Conservation (phyloP, 345 rosid genomes). For the Populus tremula region DNA sequence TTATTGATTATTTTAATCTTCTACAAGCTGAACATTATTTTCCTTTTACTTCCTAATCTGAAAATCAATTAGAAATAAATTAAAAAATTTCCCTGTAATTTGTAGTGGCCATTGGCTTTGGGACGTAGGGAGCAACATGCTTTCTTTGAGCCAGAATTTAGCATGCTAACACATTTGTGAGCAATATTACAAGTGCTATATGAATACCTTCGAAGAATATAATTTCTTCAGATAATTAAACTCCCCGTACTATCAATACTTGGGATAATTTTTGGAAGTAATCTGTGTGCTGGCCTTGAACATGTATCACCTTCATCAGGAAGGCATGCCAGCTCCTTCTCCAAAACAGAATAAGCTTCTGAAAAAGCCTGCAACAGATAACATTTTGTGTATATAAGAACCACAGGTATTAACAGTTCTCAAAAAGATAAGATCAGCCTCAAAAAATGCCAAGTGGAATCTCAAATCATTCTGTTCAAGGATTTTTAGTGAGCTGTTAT, state of each 20-base stretch:
- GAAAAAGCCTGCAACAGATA: conserved; percentile 77
- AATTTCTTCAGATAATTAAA: not conserved
- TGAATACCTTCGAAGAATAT: conserved; percentile 16
- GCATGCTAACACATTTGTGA: not conserved
- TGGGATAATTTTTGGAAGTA: conserved; percentile 81
- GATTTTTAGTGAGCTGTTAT: too few relatives aligned
- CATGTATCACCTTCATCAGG: conserved; percentile 42
- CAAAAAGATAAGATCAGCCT: too few relatives aligned
- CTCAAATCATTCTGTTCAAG: too few relatives aligned
- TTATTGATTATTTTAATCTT: too few relatives aligned
- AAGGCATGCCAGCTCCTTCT: conserved; percentile 63
- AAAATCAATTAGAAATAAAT: not conserved
- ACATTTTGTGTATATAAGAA: not conserved
- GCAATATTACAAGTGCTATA: not conserved
- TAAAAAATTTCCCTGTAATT: not conserved
- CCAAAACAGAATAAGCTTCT: conserved; percentile 80
- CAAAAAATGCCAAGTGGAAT: too few relatives aligned
- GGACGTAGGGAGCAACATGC: not conserved
- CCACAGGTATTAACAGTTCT: not conserved
- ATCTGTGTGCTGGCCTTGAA: conserved; percentile 35
- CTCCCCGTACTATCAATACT: conserved; percentile 42
- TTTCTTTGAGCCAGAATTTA: not conserved
- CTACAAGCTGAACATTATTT: too few relatives aligned
- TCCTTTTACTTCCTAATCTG: too few relatives aligned
- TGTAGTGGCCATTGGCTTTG: not conserved